Evolutionary conservation across 2,329 filamentous ascomycete species (phyloP), one percentile per base, ranked within the genome.

Genomic region (Anthostomella pinea): DNA sequence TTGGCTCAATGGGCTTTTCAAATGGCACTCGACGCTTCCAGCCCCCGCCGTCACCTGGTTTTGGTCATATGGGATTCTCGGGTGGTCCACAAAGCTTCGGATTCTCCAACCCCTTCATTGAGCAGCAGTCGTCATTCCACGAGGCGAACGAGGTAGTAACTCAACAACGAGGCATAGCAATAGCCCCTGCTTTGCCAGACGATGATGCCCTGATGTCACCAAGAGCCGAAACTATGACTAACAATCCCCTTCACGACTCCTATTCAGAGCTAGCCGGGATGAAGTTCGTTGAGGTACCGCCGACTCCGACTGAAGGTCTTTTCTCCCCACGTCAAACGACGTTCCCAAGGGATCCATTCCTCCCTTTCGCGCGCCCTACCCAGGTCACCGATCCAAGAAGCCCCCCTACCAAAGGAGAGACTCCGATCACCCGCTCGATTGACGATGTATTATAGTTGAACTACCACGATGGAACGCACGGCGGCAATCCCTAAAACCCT

Each of bases 371-470:
- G 28, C 67, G 70, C 23, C 75, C 74, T 8, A 51, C 65, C 3
- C 70, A 75, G 43, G 63, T 69, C 8, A 70, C 69, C 10, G 84
- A 90, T 56, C 86, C 86, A 10, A 69, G 86, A 50, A 89, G 85
- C 57, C 85, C 85, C 11, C 82, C 84, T 1, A 85, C 83, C 9
- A 79, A 77, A 53, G 85, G 85, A 24, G 83, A 85, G 58, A 80
- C 79, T 39, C 83, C 85, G 3, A 89, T 91, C 43, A 79, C 81
- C 33, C 73, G 85, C 38, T 89, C 83, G 40, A 91, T 91, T 53
- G 83, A 87, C 58, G 85, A 89, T 54, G 69, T 88, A 33, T 68
- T 90, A 62, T 89, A 72, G 69, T 33, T 14, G 16, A 27, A 13
- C n/a, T 21, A 19, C 11, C 25, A 16, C 17, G 10, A 5, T 14